Percentiles rank a stretch among this genome's conserved stretches.
These are phyloP conservation scores for Penicillium sp. DNA, from an alignment of 2,329 filamentous ascomycete species.

Conservation along the genomic window DNA sequence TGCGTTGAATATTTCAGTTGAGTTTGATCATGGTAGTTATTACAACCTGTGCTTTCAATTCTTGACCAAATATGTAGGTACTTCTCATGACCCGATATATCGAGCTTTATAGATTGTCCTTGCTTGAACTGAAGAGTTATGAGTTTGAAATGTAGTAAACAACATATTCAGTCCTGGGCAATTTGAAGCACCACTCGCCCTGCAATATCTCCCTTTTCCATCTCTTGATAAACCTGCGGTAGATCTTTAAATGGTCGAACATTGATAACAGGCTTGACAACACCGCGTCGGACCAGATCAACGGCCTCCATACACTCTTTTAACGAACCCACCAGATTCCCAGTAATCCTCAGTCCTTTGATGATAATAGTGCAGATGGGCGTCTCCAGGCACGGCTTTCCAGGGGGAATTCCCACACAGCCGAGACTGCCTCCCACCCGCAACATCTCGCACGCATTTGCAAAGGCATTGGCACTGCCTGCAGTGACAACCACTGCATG, in stretches of 20 bases:
- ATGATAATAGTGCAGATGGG: conserved; percentile 44
- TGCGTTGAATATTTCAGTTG: no score
- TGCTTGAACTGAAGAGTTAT: no score
- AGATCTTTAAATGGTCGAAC: conserved; percentile 42
- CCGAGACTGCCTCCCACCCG: conserved; percentile 41
- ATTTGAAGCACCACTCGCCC: conserved; percentile 43
- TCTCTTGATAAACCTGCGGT: conserved; percentile 40
- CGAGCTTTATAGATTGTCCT: no score
- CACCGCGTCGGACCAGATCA: conserved; percentile 38
- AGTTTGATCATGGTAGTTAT: no score
- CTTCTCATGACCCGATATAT: no score
- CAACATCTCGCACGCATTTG: conserved; percentile 42
- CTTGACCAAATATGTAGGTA: no score
- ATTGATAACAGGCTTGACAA: conserved; percentile 41
- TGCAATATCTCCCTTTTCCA: conserved; percentile 42
- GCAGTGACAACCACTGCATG: conserved; percentile 42
- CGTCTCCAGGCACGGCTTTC: conserved; percentile 37
- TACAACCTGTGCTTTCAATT: no score
- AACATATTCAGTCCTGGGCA: conserved; percentile 20
- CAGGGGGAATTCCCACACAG: conserved; percentile 43
- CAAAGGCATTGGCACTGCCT: conserved; percentile 39
- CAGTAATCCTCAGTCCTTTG: conserved; percentile 41
- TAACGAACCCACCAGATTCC: conserved; percentile 43
- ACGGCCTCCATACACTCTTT: conserved; percentile 46
- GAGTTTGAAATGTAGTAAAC: no score